Conservation (phyloP, 352 stramenopile genomes). For the Elongisporangium senticosum region DNA sequence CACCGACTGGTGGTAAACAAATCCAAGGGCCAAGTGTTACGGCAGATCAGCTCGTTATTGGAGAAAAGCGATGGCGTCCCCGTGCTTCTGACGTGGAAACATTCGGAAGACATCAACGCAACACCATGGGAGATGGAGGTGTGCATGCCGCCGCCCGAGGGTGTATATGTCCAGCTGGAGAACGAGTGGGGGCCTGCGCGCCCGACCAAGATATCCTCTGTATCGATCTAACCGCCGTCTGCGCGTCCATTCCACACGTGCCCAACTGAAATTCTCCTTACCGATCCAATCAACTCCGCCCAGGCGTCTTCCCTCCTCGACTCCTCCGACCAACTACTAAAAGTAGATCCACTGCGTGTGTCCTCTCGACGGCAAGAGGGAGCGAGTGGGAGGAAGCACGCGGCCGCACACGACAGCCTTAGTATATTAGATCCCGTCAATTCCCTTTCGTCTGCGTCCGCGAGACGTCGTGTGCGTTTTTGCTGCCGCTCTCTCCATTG, state of each 20-base stretch:
- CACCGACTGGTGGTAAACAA: conserved; percentile 86
- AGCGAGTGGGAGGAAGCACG: conserved; percentile 3
- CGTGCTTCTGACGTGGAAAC: conserved; percentile 78
- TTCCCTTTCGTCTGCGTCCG: neutral
- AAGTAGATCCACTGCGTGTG: conserved; percentile 9
- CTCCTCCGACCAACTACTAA: conserved; percentile 9
- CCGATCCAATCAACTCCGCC: neutral
- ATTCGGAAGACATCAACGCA: conserved; percentile 69
- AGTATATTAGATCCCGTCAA: neutral
- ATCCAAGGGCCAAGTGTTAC: conserved; percentile 75
- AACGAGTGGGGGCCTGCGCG: conserved; percentile 81
- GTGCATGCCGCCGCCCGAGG: conserved; percentile 71
- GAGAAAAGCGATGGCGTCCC: conserved; percentile 66
- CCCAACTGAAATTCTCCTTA: neutral
- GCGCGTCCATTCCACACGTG: neutral
- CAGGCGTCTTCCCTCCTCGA: conserved; percentile 4
- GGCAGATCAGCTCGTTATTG: conserved; percentile 70
- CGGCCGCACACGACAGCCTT: neutral
- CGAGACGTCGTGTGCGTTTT: neutral
- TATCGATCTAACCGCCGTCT: conserved; percentile 61
- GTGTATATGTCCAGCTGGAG: conserved; percentile 73
- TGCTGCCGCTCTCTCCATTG: neutral
- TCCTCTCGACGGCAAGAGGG: conserved; percentile 18
- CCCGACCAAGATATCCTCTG: conserved; percentile 80
- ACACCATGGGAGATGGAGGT: conserved; percentile 76